phyloP scores from a whole-genome alignment of 148 eudicot species.

The Spergularia marina region DNA sequence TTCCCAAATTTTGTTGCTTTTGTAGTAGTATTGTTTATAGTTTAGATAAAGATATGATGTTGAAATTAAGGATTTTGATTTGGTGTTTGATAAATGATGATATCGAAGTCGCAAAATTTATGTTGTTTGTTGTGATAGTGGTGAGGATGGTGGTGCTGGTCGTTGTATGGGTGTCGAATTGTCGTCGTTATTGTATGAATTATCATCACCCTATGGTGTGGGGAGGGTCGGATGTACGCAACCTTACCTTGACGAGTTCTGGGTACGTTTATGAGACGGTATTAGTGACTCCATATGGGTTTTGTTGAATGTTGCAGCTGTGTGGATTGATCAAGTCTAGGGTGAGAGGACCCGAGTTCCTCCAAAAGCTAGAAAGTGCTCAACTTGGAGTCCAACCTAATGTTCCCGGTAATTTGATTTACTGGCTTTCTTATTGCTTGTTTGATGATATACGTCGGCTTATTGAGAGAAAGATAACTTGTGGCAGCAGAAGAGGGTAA shows the following conservation, averaged over 20 bases:
- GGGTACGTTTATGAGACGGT: neutral
- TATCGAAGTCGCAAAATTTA: neutral
- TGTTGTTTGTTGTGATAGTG: neutral
- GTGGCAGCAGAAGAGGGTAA: slow-evolving; percentile 70
- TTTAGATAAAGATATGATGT: neutral
- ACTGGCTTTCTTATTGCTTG: neutral
- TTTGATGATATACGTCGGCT: neutral
- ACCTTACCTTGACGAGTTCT: neutral
- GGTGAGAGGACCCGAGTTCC: slow-evolving; percentile 67
- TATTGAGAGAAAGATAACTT: slow-evolving; percentile 10
- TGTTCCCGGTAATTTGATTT: slow-evolving; percentile 46
- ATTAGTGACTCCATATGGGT: neutral
- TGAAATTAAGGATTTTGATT: neutral
- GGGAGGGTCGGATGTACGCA: neutral
- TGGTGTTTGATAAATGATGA: neutral
- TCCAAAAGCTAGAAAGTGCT: slow-evolving; percentile 66
- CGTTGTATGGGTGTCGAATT: too few relatives aligned
- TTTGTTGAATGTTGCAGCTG: slow-evolving; percentile 45
- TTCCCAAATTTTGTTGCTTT: neutral
- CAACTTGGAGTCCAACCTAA: slow-evolving; percentile 55
- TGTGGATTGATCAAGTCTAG: slow-evolving; percentile 68
- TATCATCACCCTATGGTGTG: neutral
- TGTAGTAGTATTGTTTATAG: neutral
- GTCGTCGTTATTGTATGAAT: neutral
- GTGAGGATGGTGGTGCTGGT: neutral